Percentiles rank a stretch among this genome's conserved stretches.
phyloP scores from a whole-genome alignment of 805 yeast genomes.

The Zygosaccharomyces lentus region DNA sequence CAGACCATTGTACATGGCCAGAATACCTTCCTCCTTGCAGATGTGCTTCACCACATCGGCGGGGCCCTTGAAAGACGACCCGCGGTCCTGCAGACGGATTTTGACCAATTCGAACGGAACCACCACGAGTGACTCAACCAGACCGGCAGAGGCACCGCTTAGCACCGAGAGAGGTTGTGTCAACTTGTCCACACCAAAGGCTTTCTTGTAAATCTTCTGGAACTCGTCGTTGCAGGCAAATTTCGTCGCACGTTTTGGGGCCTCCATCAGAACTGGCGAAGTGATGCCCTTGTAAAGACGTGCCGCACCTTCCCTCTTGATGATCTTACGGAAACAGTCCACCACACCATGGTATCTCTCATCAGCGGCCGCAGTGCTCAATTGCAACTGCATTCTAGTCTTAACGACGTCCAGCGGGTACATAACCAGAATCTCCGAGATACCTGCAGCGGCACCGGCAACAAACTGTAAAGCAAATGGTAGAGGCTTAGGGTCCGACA shows the following conservation, averaged over 20 bases:
- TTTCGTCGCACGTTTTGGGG: conserved; percentile 98
- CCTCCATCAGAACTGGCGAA: conserved; percentile 98
- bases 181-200: conserved; percentile 64
- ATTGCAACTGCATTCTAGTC: conserved; percentile 90
- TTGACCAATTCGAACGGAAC: conserved; percentile 97
- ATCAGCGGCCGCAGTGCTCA: conserved; percentile 36
- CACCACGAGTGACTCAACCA: conserved; percentile 92
- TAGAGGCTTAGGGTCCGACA: conserved; percentile 43
- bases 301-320: conserved; percentile 77
- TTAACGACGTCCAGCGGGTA: conserved; percentile 96
- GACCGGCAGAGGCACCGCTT: conserved; percentile 98
- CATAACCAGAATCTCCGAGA: conserved; percentile 91
- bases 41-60: conserved; percentile 74
- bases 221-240: conserved; percentile 98
- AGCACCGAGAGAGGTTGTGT: conserved; percentile 80
- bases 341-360: conserved; percentile 73
- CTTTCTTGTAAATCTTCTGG: conserved; percentile 73
- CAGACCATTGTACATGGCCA: conserved; percentile 87
- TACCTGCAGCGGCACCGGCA: conserved; percentile 95
- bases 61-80: conserved; percentile 78
- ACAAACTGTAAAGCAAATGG: conserved; percentile 90
- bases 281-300: conserved; percentile 88
- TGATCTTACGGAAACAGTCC: conserved; percentile 78
- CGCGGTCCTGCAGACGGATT: conserved; percentile 87
- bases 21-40: conserved; percentile 66